Evolutionary conservation across 78 protist genomes (phyloP), one percentile per base, ranked within the genome.

Genomic region (Speleostelium caveatum): DNA sequence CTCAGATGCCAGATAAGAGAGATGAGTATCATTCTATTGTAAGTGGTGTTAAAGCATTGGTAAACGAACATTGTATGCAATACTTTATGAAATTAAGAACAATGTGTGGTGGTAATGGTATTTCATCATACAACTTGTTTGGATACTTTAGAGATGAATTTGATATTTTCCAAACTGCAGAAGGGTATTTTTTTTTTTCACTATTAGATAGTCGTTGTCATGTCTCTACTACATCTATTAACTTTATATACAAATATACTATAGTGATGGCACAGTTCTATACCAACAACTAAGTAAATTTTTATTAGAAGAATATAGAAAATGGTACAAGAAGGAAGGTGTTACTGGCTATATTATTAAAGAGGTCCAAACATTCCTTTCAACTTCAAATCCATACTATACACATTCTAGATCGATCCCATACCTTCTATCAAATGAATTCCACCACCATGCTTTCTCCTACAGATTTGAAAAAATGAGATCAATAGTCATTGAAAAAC

Each of bases 281-380:
- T 83, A 69, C 49, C 91, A 83, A 60, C 91, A 83, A 39, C 65
- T 83, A 14, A 49, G 60, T 42, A 83, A 83, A 42, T 69, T 59
- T 53, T 26, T 83, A 28, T 45, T 83, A 7, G 21, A 32, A 26
- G 91, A 83, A 42, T 83, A 83, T 35, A 83, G 66, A 42, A 80
- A 69, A 55, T 83, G 91, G 91, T 83, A 83, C n/a, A 83, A 83
- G 49, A 83, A 83, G 38, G 75, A 83, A 5, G 91, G 91, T 69
- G 66, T 83, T 41, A 69, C 66, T 21, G 91, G 91, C 2, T 83
- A 83, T n/a, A 83, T 83, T 7, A 83, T 69, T 42, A 83, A 83
- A 60, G 91, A 83, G 35, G 91, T 83, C 22, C 91, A 83, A 59
- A 59, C 80, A 16, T 83, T 83, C 63, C 45, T 83, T 53, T 33